A percentile compares a stretch with the other conserved stretches of the same genome.
Evolutionary conservation across 2,329 filamentous ascomycete genomes (phyloP).

Genomic region (Diplocarpon mali): DNA sequence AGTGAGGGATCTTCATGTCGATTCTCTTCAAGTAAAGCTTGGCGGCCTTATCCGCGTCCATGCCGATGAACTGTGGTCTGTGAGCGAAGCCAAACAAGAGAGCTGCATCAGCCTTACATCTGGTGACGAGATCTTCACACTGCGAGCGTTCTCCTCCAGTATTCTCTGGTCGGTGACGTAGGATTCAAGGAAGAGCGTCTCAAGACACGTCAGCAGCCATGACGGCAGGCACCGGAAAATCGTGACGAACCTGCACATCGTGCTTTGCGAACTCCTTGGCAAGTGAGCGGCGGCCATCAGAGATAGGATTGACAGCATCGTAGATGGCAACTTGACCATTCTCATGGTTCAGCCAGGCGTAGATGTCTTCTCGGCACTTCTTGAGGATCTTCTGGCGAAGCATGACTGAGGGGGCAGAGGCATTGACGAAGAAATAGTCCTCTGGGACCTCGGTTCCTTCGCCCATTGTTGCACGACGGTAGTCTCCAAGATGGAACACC

Average conservation of each 20-base stretch:
- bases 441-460: conserved; percentile 77
- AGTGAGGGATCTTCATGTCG: conserved; percentile 83
- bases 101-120: conserved; percentile 47
- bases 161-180: conserved; percentile 89
- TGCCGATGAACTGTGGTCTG: conserved; percentile 63
- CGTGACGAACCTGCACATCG: conserved; percentile 62
- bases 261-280: conserved; percentile 98
- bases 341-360: conserved; percentile 90
- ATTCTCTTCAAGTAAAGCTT: conserved; percentile 86
- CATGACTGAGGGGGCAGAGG: conserved; percentile 83
- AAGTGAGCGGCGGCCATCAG: conserved; percentile 67
- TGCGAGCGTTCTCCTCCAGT: conserved; percentile 90
- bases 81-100: conserved; percentile 9
- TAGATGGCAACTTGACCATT: conserved; percentile 98
- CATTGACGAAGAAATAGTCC: conserved; percentile 96
- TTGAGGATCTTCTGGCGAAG: conserved; percentile 94
- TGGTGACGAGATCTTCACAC: conserved; percentile 94
- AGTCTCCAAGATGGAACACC: conserved; percentile 95
- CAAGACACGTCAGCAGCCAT: conserved; percentile 11
- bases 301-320: conserved; percentile 90
- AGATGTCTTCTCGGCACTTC: conserved; percentile 94
- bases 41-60: conserved; percentile 86
- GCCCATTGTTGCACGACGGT: conserved; percentile 82
- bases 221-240: background rate
- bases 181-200: conserved; percentile 95